Evolutionary conservation across 148 eudicot genomes (phyloP).

Genomic region (Suaeda aralocaspica): DNA sequence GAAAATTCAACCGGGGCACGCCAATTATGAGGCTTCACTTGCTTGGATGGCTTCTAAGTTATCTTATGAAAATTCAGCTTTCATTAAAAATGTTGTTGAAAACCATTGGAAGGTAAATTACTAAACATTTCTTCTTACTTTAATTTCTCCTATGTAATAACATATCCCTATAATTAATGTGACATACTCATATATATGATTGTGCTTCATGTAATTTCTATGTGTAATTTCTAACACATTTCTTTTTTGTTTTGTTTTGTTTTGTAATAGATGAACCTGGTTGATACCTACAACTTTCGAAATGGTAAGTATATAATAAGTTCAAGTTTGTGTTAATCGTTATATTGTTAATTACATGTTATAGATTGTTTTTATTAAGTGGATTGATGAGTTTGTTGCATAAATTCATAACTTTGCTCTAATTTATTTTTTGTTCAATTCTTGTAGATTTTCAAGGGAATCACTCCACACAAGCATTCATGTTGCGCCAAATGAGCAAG

Average conservation of each 20-base stretch:
- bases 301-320: slow-evolving; percentile 37
- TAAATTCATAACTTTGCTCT: too few relatives aligned
- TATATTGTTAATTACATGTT: too few relatives aligned
- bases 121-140: too few relatives aligned
- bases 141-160: too few relatives aligned
- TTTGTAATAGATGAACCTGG: slow-evolving; percentile 34
- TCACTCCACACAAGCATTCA: slow-evolving; percentile 46
- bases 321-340: too few relatives aligned
- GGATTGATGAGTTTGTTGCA: too few relatives aligned
- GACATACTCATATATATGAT: too few relatives aligned
- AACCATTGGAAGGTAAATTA: slow-evolving; percentile 54
- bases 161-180: too few relatives aligned
- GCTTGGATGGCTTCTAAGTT: slow-evolving; percentile 51
- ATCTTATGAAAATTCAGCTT: slow-evolving; percentile 49
- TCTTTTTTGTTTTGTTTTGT: background rate
- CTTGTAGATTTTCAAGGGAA: slow-evolving; percentile 39
- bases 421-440: background rate
- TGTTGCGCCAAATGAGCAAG: slow-evolving; percentile 36
- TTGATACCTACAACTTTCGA: slow-evolving; percentile 29
- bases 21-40: slow-evolving; percentile 29
- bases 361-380: background rate
- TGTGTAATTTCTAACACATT: too few relatives aligned
- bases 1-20: slow-evolving; percentile 24
- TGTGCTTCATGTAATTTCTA: background rate
- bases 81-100: slow-evolving; percentile 33